Evolutionary conservation across 116 monocot species (phyloP), one percentile per base, ranked within the genome.

Genomic region (Dioscorea cayenensis): DNA sequence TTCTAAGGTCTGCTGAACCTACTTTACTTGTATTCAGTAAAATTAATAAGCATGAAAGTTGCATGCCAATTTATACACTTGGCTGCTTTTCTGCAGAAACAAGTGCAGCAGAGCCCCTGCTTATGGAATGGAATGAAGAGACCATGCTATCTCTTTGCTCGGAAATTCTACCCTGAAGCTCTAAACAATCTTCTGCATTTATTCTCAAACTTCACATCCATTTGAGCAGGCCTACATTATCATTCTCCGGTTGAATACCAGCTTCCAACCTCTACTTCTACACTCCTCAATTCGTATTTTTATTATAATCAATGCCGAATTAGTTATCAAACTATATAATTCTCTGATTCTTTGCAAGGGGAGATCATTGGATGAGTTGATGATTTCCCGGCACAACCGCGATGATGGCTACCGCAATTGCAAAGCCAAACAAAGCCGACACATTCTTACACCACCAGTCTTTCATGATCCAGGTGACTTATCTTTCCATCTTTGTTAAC

Each of bases 131-230:
- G 94, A 52, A 76, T 58, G 71, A 93, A 68, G 78, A 89, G 82
- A 78, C 94, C 93, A 36, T 97, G 97, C 71, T 90, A 91, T 80
- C 78, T 97, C 49, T 97, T 97, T 79, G 97, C 94, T 7, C 82
- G 97, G 74, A 97, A 97, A 67, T 97, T 97, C 73, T 80, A 86
- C 65, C 91, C 97, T n/a, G 97, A 93, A 78, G 70, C 97, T 10
- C 80, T 90, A 28, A 71, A 84, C 52, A 97, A 87, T 49, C 48
- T 97, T 85, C 68, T 92, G 78, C 71, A 83, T 52, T 38, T 90
- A 28, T 88, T 93, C 79, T 83, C 86, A 75, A 90, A 86, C 66
- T 81, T 73, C 60, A 85, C 92, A 6, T 58, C 72, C 1, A 63
- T 81, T 66, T 85, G 79, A 92, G 59, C 4, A 6, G 43, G 55